Conservation (phyloP, 768 basidiomycete genomes). For the Hygrocybe coccinea region DNA sequence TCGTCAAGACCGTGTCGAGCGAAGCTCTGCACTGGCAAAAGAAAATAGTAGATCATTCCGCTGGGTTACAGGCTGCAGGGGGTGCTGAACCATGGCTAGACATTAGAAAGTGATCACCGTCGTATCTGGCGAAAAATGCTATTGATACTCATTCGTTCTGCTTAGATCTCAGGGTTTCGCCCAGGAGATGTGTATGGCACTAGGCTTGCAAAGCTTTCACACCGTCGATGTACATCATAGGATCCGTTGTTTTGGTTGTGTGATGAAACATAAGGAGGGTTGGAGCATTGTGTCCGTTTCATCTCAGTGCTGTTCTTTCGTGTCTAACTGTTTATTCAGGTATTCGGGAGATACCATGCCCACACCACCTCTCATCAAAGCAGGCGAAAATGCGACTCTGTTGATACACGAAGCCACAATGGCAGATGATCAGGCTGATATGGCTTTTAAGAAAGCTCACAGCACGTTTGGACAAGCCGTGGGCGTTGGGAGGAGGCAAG, state of each 20-base stretch:
- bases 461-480: conserved; percentile 90
- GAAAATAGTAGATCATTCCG: too few relatives aligned
- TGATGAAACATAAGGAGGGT: conserved; percentile 61
- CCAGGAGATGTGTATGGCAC: conserved; percentile 40
- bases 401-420: conserved; percentile 95
- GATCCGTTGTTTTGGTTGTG: conserved; percentile 65
- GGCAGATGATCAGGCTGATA: conserved; percentile 72
- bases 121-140: too few relatives aligned
- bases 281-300: conserved; percentile 72
- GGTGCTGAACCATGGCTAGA: too few relatives aligned
- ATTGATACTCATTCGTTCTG: too few relatives aligned
- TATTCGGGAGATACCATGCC: conserved; percentile 93
- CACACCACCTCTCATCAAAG: conserved; percentile 56
- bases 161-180: too few relatives aligned
- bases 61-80: too few relatives aligned
- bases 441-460: conserved; percentile 76
- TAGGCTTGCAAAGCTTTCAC: conserved; percentile 56
- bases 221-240: conserved; percentile 75
- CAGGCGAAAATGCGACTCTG: conserved; percentile 65
- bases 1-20: conserved; percentile 18
- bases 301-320: conserved; percentile 36
- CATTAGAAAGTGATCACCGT: too few relatives aligned
- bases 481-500: conserved; percentile 64
- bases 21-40: too few relatives aligned
- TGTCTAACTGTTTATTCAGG: conserved; percentile 35